Percentiles rank a stretch among this genome's conserved stretches.
phyloP scores from a whole-genome alignment of 495 filamentous ascomycete species.

The Apodospora peruviana region DNA sequence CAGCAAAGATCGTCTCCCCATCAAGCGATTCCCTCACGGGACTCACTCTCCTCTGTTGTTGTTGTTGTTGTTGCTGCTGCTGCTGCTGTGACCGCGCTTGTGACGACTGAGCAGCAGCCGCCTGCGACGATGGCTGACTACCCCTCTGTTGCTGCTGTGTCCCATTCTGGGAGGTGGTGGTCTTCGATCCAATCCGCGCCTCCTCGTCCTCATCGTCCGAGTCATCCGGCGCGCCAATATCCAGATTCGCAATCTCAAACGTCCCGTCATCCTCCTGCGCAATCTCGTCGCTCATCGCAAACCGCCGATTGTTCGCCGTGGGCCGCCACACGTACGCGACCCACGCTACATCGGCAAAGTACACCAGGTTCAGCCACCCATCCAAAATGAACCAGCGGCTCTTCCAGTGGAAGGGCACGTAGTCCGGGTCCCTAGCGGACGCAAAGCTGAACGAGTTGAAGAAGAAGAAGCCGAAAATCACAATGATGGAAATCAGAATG shows the following conservation, averaged over 20 bases:
- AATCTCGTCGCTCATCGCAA: conserved; percentile 98
- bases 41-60: conserved; percentile 19
- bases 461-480: conserved; percentile 95
- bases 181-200: conserved; percentile 35
- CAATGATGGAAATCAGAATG: conserved; percentile 82
- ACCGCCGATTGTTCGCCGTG: conserved; percentile 92
- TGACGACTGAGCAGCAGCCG: conserved; percentile 1
- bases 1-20: conserved; percentile 90
- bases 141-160: neutral
- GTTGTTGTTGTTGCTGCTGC: conserved; percentile 5
- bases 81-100: conserved; percentile 13
- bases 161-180: conserved; percentile 2
- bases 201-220: conserved; percentile 61
- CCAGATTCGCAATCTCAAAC: conserved; percentile 79
- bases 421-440: conserved; percentile 72
- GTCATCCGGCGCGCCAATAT: conserved; percentile 68
- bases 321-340: conserved; percentile 97
- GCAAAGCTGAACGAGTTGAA: conserved; percentile 94
- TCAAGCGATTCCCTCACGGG: conserved; percentile 64
- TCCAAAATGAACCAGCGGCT: conserved; percentile 95
- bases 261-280: conserved; percentile 95
- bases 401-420: conserved; percentile 94
- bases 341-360: conserved; percentile 84
- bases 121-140: conserved; percentile 1
- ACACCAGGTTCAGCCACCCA: conserved; percentile 96